A percentile compares a stretch with the other conserved stretches of the same genome.
These are phyloP conservation scores for Aleurites moluccanus DNA, from an alignment of 441 rosid species.

Conservation along the genomic window DNA sequence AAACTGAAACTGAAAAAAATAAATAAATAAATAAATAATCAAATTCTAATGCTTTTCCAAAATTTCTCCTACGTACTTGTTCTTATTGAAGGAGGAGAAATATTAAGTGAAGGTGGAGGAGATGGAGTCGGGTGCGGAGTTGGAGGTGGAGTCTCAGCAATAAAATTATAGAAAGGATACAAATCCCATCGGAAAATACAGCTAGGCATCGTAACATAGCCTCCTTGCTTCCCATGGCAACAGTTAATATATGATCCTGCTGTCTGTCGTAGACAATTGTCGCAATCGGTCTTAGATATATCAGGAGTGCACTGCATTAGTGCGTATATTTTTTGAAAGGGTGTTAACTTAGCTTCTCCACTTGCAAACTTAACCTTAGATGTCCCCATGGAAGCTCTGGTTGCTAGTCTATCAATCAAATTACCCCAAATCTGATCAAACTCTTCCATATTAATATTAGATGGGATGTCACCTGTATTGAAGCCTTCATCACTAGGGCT, in stretches of 20 bases:
- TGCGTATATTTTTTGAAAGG: constrained; percentile 23
- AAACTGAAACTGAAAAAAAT: too few relatives aligned
- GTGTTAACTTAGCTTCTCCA: background rate
- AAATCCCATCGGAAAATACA: constrained; percentile 24
- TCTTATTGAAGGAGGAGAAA: background rate
- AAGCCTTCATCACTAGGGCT: background rate
- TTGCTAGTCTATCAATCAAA: constrained; percentile 14
- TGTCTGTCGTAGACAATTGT: constrained; percentile 11
- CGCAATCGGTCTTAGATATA: constrained; percentile 19
- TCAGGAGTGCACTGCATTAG: constrained; percentile 37
- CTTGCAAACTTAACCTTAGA: constrained; percentile 25
- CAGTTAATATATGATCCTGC: background rate
- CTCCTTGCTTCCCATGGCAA: constrained; percentile 24
- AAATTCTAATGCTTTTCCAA: background rate
- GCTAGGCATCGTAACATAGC: constrained; percentile 20
- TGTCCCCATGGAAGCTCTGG: constrained; percentile 22
- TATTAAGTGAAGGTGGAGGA: background rate
- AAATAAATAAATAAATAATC: too few relatives aligned
- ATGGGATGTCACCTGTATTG: background rate
- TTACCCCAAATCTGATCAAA: constrained; percentile 15
- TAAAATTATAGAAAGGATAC: constrained; percentile 15
- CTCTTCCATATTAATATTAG: background rate
- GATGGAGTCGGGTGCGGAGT: background rate
- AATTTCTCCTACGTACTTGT: background rate
- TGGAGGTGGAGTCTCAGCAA: background rate